Evolutionary conservation across 345 rosid species (phyloP), one percentile per base, ranked within the genome.

Genomic region (Physaria fendleri): DNA sequence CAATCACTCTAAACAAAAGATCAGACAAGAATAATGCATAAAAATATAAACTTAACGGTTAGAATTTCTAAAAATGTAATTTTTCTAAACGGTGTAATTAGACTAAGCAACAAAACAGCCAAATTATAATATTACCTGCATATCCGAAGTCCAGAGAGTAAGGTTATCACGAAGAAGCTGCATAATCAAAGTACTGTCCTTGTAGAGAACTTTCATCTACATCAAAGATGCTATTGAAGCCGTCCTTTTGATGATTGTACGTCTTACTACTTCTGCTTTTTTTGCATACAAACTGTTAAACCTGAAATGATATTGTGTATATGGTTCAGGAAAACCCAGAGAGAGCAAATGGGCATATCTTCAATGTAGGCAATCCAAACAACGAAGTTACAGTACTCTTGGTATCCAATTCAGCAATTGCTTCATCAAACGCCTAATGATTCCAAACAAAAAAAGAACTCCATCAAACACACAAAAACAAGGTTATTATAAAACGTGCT

Each of bases 121-220:
- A 37, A 18, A 10, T 10, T n/a, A 34, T n/a, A 45, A 22, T 39
- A n/a, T n/a, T 39, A 85, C 98, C 98, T 85, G 95, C 90, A 91
- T 85, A 42, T 91, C 95, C 21, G 96, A 91, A 41, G 98, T 91
- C 98, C 95, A 88, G 46, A 92, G 76, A 40, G 98, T 92, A 78
- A 88, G 96, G 40, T 92, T 92, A 68, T 92, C 96, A 10, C 93
- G 95, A 44, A 92, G 90, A 71, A 92, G 95, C 78, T 92, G 93
- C 98, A 86, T 92, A 76, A 88, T 92, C 85, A 92, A 75, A 49
- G 93, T 88, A 82, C 89, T 92, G 35, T 88, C 95, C 78, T 88
- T 92, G 81, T 92, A 92, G 18, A 96, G 88, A 43, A 88, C 96
- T 72, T 92, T n/a, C n/a, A n/a, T n/a, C n/a, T n/a, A n/a, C n/a